Evolutionary conservation across 495 filamentous ascomycete species (phyloP).

Genomic region (Aspergillus avenaceus): DNA sequence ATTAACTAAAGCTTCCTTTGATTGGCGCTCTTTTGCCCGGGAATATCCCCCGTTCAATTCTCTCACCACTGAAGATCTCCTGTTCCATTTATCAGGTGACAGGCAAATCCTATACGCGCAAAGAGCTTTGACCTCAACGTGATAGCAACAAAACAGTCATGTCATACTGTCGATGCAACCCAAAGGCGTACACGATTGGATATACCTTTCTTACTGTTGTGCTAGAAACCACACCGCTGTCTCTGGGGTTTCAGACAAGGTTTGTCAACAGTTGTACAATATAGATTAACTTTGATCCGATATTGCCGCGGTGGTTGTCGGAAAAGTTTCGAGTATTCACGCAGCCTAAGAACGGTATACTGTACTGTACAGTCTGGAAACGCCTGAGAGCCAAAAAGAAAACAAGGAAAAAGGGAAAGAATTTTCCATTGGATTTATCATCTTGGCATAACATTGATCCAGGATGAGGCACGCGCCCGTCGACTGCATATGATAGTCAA

Average conservation of each 20-base stretch:
- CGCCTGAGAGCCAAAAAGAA: slow-evolving; percentile 4
- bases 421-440: slow-evolving; percentile 8
- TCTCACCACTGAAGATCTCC: neutral
- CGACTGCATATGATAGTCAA: slow-evolving; percentile 15
- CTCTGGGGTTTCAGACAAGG: neutral
- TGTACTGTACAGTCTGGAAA: slow-evolving; percentile 2
- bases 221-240: neutral
- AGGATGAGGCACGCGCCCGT: slow-evolving; percentile 18
- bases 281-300: slow-evolving; percentile 5
- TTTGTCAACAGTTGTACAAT: neutral
- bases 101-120: no score
- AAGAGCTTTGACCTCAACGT: neutral
- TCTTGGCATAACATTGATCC: slow-evolving; percentile 16
- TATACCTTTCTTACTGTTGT: neutral
- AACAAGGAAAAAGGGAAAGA: slow-evolving; percentile 3
- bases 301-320: slow-evolving; percentile 7
- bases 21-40: neutral
- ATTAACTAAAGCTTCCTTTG: neutral
- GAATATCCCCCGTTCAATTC: neutral
- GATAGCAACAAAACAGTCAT: neutral
- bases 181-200: neutral
- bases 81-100: slow-evolving; percentile 2
- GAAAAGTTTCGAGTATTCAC: neutral
- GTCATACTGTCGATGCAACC: neutral
- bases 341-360: slow-evolving; percentile 1